These are phyloP conservation scores for Plasmodium knowlesi DNA, from an alignment of 169 alveolate genomes.

Conservation along the genomic window DNA sequence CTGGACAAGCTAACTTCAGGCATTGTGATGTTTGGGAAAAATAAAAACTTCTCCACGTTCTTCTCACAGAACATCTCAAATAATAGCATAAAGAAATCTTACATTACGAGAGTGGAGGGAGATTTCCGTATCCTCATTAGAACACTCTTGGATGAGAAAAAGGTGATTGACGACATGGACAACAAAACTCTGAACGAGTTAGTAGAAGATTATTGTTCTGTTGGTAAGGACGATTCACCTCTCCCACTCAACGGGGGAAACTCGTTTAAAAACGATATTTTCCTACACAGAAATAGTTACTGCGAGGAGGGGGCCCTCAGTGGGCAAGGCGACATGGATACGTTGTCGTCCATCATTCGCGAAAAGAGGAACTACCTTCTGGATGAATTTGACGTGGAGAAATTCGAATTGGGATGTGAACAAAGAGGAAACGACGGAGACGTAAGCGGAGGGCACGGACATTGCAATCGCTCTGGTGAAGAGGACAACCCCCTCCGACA, in stretches of 20 bases:
- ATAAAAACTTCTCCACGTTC: conserved; percentile 76
- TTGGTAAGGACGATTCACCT: neutral
- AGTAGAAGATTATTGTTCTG: conserved; percentile 1
- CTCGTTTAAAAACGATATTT: conserved; percentile 57
- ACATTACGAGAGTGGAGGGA: conserved; percentile 84
- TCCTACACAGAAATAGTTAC: conserved; percentile 23
- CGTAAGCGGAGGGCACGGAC: neutral
- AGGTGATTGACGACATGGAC: neutral
- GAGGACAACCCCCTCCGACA: conserved; percentile 12
- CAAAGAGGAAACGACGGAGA: neutral
- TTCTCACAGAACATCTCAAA: conserved; percentile 76
- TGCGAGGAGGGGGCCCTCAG: neutral
- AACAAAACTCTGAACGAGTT: neutral
- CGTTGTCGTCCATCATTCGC: neutral
- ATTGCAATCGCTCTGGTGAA: neutral
- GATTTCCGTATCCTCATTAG: conserved; percentile 74
- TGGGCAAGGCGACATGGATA: neutral
- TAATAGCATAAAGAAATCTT: conserved; percentile 77
- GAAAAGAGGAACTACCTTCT: conserved; percentile 12
- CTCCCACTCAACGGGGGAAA: neutral
- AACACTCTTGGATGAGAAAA: conserved; percentile 1
- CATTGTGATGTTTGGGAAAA: conserved; percentile 81
- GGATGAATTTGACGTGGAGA: conserved; percentile 24
- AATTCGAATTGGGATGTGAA: neutral
- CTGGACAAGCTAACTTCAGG: conserved; percentile 86